Evolutionary conservation across 2,329 filamentous ascomycete species (phyloP), one percentile per base, ranked within the genome.

Genomic region (Coleophoma cylindrospora): DNA sequence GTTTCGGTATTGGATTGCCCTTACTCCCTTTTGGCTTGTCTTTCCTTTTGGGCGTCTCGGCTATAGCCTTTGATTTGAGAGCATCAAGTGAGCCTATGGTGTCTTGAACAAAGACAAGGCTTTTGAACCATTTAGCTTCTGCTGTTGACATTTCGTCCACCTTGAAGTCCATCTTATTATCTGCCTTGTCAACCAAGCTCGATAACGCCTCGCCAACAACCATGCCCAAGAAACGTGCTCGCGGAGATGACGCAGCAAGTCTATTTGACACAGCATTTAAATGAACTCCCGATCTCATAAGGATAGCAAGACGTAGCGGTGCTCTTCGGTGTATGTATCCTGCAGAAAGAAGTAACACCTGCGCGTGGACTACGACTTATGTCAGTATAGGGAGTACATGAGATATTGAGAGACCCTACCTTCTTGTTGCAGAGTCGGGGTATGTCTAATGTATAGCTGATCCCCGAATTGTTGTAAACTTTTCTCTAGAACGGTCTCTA

Each of bases 371-470:
- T 94, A 60, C 66, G 14, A 15, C 56, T 58, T 40, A 22, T 45
- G 46, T 48, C 11, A 50, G 44, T 32, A 46, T 32, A 49, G 41
- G 15, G 40, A 45, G 8, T 27, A n/a, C 2, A 38, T 34, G 33
- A 48, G 49, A 47, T 41, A 8, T 46, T 40, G 34, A 43, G 56
- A 63, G 21, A 44, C 14, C 69, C 59, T 69, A 88, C 90, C 86
- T 77, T 97, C 89, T 76, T 99, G 94, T 61, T 91, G 87, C 37
- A 94, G 64, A n/a, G 87, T 80, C 5, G 91, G 85, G 0, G 87
- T 81, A 67, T 97, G 91, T 51, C 83, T 87, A 58, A 97, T 90
- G 61, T 91, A 95, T 11, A 97, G 73, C 45, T 87, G 82, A 60
- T 96, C 91, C 1, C 89, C 89, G 66, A 97, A 96, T 45, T 86